Evolutionary conservation across 1,284 basidiomycete genomes (phyloP).

Genomic region (Trametes versicolor): DNA sequence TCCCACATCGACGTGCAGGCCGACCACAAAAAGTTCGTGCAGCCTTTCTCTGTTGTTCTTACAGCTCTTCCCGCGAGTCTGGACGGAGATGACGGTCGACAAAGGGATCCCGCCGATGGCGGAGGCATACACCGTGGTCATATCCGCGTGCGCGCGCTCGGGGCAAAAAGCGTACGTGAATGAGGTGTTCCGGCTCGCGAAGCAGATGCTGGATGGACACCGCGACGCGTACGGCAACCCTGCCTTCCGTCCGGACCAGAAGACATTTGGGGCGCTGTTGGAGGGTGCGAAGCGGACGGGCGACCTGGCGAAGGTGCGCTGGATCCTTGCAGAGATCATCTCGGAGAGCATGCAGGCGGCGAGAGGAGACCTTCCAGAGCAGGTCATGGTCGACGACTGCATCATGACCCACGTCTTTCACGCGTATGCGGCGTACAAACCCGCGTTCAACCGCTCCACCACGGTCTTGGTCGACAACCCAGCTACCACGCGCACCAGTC

Average conservation of each 20-base stretch:
- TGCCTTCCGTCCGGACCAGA: constrained; percentile 69
- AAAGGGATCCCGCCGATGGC: constrained; percentile 70
- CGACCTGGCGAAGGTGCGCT: constrained; percentile 85
- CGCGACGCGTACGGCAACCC: constrained; percentile 67
- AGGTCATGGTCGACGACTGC: constrained; percentile 69
- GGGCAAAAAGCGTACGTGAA: constrained; percentile 70
- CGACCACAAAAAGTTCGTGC: constrained; percentile 64
- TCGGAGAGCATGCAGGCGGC: constrained; percentile 41
- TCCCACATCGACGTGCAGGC: constrained; percentile 48
- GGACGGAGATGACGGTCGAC: constrained; percentile 89
- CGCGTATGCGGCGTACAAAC: constrained; percentile 85
- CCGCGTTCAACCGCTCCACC: constrained; percentile 69
- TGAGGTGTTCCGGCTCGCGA: constrained; percentile 83
- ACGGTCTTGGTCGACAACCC: constrained; percentile 45
- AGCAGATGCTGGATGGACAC: constrained; percentile 83
- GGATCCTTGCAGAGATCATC: constrained; percentile 93
- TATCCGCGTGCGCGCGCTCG: constrained; percentile 78
- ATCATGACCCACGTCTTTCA: constrained; percentile 89
- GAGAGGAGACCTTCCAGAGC: constrained; percentile 36
- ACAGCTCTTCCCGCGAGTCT: constrained; percentile 54
- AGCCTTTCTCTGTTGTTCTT: neutral
- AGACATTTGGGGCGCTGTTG: constrained; percentile 85
- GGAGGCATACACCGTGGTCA: constrained; percentile 84
- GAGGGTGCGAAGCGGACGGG: constrained; percentile 90
- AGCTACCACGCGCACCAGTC: neutral